Evolutionary conservation across 345 rosid species (phyloP).

Genomic region (Salix dunnii): DNA sequence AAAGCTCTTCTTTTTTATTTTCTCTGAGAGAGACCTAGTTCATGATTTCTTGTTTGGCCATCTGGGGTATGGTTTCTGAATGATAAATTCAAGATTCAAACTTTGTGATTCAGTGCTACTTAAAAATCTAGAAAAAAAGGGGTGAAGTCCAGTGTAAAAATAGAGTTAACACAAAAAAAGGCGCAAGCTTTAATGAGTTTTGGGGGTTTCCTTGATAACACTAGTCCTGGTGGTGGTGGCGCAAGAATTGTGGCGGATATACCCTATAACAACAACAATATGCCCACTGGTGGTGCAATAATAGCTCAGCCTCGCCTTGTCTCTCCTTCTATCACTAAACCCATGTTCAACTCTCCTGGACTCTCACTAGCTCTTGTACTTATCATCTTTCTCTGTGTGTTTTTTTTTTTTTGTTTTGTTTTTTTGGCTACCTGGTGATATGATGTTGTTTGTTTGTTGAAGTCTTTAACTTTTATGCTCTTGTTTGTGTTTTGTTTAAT

Average conservation of each 20-base stretch:
- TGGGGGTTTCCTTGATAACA: slow-evolving; percentile 66
- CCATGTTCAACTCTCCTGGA: slow-evolving; percentile 69
- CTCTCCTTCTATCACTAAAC: slow-evolving; percentile 46
- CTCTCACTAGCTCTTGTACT: slow-evolving; percentile 79
- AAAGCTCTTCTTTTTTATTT: too few relatives aligned
- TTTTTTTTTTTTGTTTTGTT: too few relatives aligned
- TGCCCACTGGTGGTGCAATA: slow-evolving; percentile 44
- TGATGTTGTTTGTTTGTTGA: neutral
- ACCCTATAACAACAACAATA: slow-evolving; percentile 39
- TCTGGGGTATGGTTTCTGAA: neutral
- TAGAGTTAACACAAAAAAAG: slow-evolving; percentile 2
- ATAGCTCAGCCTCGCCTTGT: slow-evolving; percentile 51
- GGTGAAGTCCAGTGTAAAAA: neutral
- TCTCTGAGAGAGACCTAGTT: neutral
- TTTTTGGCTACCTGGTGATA: neutral
- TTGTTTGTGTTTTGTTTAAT: neutral
- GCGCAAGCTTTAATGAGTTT: slow-evolving; percentile 49
- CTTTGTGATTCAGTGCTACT: neutral
- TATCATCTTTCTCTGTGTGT: neutral
- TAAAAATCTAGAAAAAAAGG: neutral
- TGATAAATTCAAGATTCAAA: neutral
- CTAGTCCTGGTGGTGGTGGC: slow-evolving; percentile 40
- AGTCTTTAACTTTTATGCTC: neutral
- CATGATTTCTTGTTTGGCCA: neutral
- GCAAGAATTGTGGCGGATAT: slow-evolving; percentile 44